Base-by-base conservation (phyloP, 2,329 filamentous ascomycete species). In the Talaromyces pinophilus region DNA sequence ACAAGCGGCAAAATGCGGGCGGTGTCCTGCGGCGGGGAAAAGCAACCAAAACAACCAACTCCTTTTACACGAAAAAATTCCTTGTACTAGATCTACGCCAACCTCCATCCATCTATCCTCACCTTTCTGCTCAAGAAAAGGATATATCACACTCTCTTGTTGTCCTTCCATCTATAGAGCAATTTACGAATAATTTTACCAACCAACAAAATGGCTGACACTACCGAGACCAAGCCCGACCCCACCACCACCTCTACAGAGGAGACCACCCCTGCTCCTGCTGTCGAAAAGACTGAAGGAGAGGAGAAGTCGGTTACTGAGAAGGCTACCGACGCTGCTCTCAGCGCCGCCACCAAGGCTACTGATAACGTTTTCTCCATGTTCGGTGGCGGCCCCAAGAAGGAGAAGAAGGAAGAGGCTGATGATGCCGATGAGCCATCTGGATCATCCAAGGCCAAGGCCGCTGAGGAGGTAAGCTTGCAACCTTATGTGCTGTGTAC, bases 331-430 rank as follows among this genome's bases (percentile, higher is more conserved):
- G 73, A 74, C 57, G 74, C 75, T 52, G 77, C 76, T 62, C 78
- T 76, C 54, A 72, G 78, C 42, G 72, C 78, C 65, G 77, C 79
- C 59, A 75, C 78, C 62, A 73, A 74, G 55, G 79, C 79, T 68
- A 81, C 82, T 66, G 82, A 84, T 74, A 86, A 79, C 69, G 92
- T 98, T 71, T 98, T 98, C 85, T 94, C 92, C 81, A 98, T 99
- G 95, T 99, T 99, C 78, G 95, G 95, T 73, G 95, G 95, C 70
- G 95, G 95, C 69, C 92, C 92, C 68, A 96, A 96, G 88, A 98
- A 97, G 85, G 92, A 95, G 84, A 93, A 92, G 86, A 96, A 95
- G 86, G 88, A 89, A 69, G 90, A 92, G 38, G 82, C 91, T 38
- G 91, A 92, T 76, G 92, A 91, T 72, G 90, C 88, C 70, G 90